Evolutionary conservation across 495 filamentous ascomycete species (phyloP), one percentile per base, ranked within the genome.

Genomic region (Tuber indicum): DNA sequence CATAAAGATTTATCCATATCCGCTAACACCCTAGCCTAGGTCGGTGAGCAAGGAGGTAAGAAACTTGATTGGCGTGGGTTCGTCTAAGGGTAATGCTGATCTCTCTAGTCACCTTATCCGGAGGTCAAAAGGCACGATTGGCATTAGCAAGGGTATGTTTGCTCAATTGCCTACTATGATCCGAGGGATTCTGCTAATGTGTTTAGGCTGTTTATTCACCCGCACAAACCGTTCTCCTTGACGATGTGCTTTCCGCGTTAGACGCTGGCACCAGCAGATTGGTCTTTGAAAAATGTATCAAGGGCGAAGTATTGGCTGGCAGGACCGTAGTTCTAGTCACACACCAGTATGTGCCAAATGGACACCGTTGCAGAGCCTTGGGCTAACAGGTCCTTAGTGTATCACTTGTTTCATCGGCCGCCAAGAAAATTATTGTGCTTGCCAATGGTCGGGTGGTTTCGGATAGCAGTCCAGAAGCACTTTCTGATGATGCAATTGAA

Each of bases 51-150:
- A 74, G 92, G 92, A 0, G 76, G 76, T 77, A n/a, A 76, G 76
- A 52, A 39, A 23, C 6, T 17, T 71, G 4, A 46, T 88, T 17
- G 86, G 88, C 81, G 84, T 86, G 26, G 86, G 87, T 72, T 87
- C 87, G 49, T 85, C 86, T 10, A 79, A 81, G 70, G 75, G 84
- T 66, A 84, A 88, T 21, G 84, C 87, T 72, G 84, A 87, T 41
- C 75, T 87, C 52, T 87, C 5, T 76, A 88, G 88, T 92, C 36
- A 91, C 88, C 72, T 86, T 94, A 5, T 91, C 89, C 16, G 92
- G 92, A 72, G 92, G 92, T 0, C 92, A 94, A 81, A 88, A 89
- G 72, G 91, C 91, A 84, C 86, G 92, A 21, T 86, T 92, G 41
- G 89, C 90, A 14, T 85, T 94, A 1, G 92, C 92, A 36, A 87